Evolutionary conservation across 371 early-diverging fungal species (phyloP).

Genomic region (Phascolomyces articulosus): DNA sequence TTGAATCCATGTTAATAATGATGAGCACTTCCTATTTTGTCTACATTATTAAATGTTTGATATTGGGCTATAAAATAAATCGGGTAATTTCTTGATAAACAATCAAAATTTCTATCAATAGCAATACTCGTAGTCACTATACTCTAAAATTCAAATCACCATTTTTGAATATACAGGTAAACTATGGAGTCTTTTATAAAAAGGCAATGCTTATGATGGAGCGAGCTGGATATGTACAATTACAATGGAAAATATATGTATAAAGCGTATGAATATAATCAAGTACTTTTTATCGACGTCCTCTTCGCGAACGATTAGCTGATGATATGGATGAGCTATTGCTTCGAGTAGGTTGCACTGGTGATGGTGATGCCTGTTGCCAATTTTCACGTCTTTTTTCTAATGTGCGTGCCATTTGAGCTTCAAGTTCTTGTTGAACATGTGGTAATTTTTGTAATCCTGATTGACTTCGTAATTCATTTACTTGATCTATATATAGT

Average conservation of each 20-base stretch:
- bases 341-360: neutral
- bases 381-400: slow-evolving; percentile 48
- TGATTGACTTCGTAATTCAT: slow-evolving; percentile 31
- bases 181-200: too few species aligned
- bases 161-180: too few species aligned
- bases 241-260: neutral
- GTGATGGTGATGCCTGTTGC: slow-evolving; percentile 30
- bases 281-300: neutral
- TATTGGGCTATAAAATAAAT: too few species aligned
- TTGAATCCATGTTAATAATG: too few species aligned
- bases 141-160: too few species aligned
- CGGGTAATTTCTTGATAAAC: too few species aligned
- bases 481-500: slow-evolving; percentile 36
- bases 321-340: neutral
- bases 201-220: too few species aligned
- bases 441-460: slow-evolving; percentile 44
- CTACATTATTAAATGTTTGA: too few species aligned
- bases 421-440: slow-evolving; percentile 50
- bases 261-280: neutral
- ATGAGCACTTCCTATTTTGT: too few species aligned
- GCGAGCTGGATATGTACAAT: too few species aligned
- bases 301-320: neutral
- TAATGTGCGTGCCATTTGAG: slow-evolving; percentile 39
- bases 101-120: too few species aligned
- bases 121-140: too few species aligned